Conservation (phyloP, 495 filamentous ascomycete genomes). For the Penicillium roqueforti region DNA sequence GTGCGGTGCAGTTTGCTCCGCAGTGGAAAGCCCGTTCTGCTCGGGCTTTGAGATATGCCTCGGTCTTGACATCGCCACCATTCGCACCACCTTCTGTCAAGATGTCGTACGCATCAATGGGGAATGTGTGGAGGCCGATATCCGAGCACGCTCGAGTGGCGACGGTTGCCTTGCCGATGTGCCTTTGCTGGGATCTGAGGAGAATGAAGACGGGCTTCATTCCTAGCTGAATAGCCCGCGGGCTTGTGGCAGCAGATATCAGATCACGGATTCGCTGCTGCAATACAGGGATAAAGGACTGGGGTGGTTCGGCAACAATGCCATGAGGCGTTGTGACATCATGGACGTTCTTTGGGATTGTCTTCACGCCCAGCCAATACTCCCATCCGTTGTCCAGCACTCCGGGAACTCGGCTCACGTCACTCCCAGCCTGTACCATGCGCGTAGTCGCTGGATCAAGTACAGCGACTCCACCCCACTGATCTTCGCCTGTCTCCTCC, state of each 20-base stretch:
- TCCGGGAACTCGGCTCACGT: conserved; percentile 70
- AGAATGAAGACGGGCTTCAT: conserved; percentile 86
- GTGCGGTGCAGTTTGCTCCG: conserved; percentile 73
- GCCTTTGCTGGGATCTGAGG: conserved; percentile 81
- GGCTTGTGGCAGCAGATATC: conserved; percentile 81
- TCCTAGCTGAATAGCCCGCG: conserved; percentile 76
- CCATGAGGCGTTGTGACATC: conserved; percentile 39
- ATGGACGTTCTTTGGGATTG: conserved; percentile 42
- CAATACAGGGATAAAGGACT: conserved; percentile 57
- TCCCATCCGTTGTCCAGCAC: conserved; percentile 73
- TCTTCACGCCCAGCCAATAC: conserved; percentile 75
- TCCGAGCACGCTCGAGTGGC: conserved; percentile 76
- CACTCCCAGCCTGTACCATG: conserved; percentile 83
- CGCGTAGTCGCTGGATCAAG: conserved; percentile 80
- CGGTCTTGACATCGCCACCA: conserved; percentile 87
- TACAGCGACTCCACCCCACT: conserved; percentile 78
- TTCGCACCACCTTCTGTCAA: conserved; percentile 81
- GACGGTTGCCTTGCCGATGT: conserved; percentile 80
- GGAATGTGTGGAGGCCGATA: conserved; percentile 84
- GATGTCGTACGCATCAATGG: conserved; percentile 90
- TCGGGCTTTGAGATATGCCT: conserved; percentile 79
- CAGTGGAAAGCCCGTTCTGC: conserved; percentile 86
- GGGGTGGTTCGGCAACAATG: conserved; percentile 42
- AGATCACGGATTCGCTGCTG: conserved; percentile 79
- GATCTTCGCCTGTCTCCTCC: conserved; percentile 56